Conservation (phyloP, 805 yeast genomes). For the Wickerhamomyces subpelliculosus region DNA sequence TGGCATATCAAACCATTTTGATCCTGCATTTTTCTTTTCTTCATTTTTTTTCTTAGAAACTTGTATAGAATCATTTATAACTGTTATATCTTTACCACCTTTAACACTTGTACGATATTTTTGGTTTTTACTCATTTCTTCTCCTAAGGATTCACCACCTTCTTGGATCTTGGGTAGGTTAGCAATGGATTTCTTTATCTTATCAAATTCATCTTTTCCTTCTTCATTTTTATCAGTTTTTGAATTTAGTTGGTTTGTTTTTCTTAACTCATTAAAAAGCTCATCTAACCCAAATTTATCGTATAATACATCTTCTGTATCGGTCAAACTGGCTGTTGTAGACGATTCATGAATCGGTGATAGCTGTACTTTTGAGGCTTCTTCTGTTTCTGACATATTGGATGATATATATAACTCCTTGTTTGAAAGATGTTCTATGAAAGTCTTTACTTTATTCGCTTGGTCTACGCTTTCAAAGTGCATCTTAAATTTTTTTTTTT, state of each 20-base stretch:
- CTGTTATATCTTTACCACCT: constrained; percentile 15
- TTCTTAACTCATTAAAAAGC: constrained; percentile 25
- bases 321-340: constrained; percentile 2
- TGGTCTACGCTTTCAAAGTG: too few species aligned
- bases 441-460: too few species aligned
- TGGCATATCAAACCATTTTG: constrained; percentile 77
- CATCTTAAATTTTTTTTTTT: too few species aligned
- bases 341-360: constrained; percentile 14
- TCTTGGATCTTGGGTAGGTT: constrained; percentile 34
- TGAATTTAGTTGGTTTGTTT: constrained; percentile 3
- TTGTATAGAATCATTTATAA: constrained; percentile 42
- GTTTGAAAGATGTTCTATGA: too few species aligned
- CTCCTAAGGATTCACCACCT: constrained; percentile 5
- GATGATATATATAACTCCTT: too few species aligned
- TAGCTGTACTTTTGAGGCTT: background rate
- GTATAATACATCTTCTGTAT: constrained; percentile 6
- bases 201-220: constrained; percentile 23
- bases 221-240: background rate
- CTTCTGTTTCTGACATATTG: too few species aligned
- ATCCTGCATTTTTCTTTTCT: constrained; percentile 34
- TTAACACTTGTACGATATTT: constrained; percentile 10
- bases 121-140: constrained; percentile 14
- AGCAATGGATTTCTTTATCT: constrained; percentile 28
- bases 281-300: constrained; percentile 24
- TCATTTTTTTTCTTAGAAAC: constrained; percentile 14